Evolutionary conservation across 805 yeast genomes (phyloP).

Genomic region (Brettanomyces custersianus): DNA sequence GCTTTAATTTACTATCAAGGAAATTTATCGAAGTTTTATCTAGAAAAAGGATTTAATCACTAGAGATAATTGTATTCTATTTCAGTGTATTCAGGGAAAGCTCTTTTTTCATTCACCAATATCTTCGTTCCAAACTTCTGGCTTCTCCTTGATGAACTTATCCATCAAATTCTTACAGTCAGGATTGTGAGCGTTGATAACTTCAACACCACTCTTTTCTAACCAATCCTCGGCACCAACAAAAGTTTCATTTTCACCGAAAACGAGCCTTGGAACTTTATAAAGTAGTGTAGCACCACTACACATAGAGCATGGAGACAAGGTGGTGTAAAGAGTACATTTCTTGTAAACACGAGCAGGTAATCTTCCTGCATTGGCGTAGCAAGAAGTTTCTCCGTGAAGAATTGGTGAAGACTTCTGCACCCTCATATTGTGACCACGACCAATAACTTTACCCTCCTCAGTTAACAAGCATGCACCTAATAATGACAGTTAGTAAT

Average conservation of each 20-base stretch:
- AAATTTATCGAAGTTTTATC: no score
- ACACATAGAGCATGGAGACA: conserved; percentile 94
- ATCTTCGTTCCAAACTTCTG: conserved; percentile 77
- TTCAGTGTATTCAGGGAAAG: no score
- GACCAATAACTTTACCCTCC: conserved; percentile 75
- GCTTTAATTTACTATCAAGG: no score
- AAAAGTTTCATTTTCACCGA: conserved; percentile 83
- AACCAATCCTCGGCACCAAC: conserved; percentile 78
- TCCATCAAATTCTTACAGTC: conserved; percentile 67
- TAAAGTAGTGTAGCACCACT: conserved; percentile 87
- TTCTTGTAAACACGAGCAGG: conserved; percentile 70
- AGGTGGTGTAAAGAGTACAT: conserved; percentile 86
- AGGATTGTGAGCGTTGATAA: conserved; percentile 48
- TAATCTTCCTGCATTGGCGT: conserved; percentile 87
- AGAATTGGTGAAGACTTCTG: conserved; percentile 78
- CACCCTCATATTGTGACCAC: conserved; percentile 85
- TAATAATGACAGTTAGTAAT: conserved; percentile 5
- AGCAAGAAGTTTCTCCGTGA: conserved; percentile 87
- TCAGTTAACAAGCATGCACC: conserved; percentile 66
- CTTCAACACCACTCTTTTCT: conserved; percentile 57
- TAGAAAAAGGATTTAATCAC: no score
- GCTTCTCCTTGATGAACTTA: conserved; percentile 67
- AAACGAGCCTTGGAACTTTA: conserved; percentile 77
- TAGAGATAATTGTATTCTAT: no score
- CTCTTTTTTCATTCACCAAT: conserved; percentile 50